phyloP scores from a whole-genome alignment of 2,329 filamentous ascomycete species.

The Dactylellina parvicollis region DNA sequence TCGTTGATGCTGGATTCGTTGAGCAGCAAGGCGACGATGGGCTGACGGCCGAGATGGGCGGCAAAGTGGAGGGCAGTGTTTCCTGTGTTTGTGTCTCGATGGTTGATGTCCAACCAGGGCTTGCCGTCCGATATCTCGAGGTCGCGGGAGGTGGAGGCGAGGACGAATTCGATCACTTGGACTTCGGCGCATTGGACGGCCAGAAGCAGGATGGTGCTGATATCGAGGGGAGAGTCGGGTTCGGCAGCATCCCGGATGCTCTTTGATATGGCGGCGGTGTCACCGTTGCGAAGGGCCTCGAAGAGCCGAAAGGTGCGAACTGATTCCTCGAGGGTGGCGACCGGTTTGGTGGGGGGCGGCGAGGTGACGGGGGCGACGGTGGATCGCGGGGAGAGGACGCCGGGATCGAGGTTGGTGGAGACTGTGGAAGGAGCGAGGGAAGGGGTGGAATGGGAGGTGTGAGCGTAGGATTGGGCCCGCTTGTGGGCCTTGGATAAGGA shows the following conservation, averaged over 20 bases:
- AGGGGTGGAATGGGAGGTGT: slow-evolving; percentile 28
- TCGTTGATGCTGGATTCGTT: slow-evolving; percentile 88
- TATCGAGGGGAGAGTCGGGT: slow-evolving; percentile 59
- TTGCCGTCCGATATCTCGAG: slow-evolving; percentile 68
- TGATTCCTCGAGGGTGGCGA: slow-evolving; percentile 78
- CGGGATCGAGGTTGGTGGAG: not conserved
- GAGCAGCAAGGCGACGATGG: slow-evolving; percentile 83
- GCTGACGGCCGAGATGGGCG: slow-evolving; percentile 79
- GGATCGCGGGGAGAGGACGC: slow-evolving; percentile 3
- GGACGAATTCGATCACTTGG: slow-evolving; percentile 91
- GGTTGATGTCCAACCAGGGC: slow-evolving; percentile 78
- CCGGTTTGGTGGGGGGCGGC: not conserved
- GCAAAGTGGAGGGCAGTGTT: slow-evolving; percentile 94
- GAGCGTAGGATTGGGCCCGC: slow-evolving; percentile 41
- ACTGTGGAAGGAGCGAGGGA: slow-evolving; percentile 20
- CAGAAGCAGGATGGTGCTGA: slow-evolving; percentile 87
- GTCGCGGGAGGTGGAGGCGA: slow-evolving; percentile 69
- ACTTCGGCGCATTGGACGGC: slow-evolving; percentile 95
- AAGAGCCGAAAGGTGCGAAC: slow-evolving; percentile 94
- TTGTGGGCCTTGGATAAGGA: slow-evolving; percentile 44
- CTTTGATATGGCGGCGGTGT: slow-evolving; percentile 88
- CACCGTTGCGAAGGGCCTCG: slow-evolving; percentile 87
- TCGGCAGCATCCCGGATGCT: slow-evolving; percentile 74
- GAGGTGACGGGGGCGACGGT: not conserved
- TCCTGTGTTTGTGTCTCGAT: slow-evolving; percentile 82